Percentiles rank a stretch among this genome's conserved stretches.
Conservation (phyloP, 345 rosid species). For the Populus tremula region DNA sequence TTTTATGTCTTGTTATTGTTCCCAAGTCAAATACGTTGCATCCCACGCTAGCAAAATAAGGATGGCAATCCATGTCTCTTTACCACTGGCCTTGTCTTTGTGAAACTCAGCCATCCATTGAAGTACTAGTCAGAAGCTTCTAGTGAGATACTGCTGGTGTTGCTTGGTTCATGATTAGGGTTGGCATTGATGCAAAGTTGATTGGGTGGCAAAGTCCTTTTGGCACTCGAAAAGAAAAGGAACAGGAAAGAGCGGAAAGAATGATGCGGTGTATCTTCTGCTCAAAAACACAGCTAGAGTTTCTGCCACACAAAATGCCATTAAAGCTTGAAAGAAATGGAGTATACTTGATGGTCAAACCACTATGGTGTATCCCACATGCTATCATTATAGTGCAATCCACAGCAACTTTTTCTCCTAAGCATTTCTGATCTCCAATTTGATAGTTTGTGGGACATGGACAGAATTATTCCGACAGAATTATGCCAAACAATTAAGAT, state of each 20-base stretch:
- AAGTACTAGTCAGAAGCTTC: slow-evolving; percentile 7
- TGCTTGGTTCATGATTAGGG: slow-evolving; percentile 12
- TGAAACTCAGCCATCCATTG: not conserved
- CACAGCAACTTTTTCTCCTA: slow-evolving; percentile 9
- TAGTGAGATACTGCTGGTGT: not conserved
- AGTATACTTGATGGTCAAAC: slow-evolving; percentile 31
- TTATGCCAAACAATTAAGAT: not conserved
- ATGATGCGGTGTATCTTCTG: slow-evolving; percentile 21
- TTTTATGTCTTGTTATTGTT: not conserved
- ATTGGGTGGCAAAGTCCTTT: not conserved
- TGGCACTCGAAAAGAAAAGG: not conserved
- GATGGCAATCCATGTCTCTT: not conserved
- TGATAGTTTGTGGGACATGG: not conserved
- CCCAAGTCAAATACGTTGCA: not conserved
- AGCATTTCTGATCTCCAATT: not conserved
- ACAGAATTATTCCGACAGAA: not conserved
- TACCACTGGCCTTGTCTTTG: not conserved
- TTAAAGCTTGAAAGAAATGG: slow-evolving; percentile 4
- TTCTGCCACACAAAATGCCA: slow-evolving; percentile 22
- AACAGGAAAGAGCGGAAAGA: slow-evolving; percentile 2
- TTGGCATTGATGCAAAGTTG: not conserved
- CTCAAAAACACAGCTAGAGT: slow-evolving; percentile 16
- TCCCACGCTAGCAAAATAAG: not conserved
- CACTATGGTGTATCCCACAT: slow-evolving; percentile 26
- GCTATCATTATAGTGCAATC: slow-evolving; percentile 27